These are phyloP conservation scores for Priceomyces medius DNA, from an alignment of 805 yeast species.

Conservation along the genomic window DNA sequence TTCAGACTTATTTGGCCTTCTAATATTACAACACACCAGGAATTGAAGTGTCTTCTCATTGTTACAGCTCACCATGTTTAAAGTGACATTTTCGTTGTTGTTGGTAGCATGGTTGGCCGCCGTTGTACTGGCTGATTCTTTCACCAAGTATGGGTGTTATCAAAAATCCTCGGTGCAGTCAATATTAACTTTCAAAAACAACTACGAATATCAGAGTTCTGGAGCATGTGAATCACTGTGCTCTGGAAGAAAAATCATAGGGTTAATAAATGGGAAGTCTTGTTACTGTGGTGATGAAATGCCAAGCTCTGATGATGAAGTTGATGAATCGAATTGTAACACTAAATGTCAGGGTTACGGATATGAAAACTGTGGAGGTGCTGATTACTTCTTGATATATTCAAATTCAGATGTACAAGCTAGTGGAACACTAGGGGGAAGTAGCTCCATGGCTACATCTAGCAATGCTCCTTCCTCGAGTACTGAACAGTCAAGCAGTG, in stretches of 20 bases:
- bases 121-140: constrained; percentile 6
- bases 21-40: no score
- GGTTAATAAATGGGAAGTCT: constrained; percentile 32
- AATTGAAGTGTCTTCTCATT: no score
- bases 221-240: constrained; percentile 57
- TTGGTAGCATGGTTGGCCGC: constrained; percentile 1
- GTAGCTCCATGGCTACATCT: background rate
- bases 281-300: constrained; percentile 41
- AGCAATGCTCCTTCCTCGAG: constrained; percentile 1
- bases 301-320: constrained; percentile 28
- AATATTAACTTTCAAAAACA: constrained; percentile 42
- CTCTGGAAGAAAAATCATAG: constrained; percentile 37
- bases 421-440: background rate
- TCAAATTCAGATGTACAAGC: constrained; percentile 21
- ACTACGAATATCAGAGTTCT: constrained; percentile 58
- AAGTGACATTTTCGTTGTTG: background rate
- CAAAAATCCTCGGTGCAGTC: constrained; percentile 26
- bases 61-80: background rate
- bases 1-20: no score
- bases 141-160: constrained; percentile 24
- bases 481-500: constrained; percentile 6
- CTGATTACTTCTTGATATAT: constrained; percentile 31
- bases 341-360: constrained; percentile 37
- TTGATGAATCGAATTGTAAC: constrained; percentile 26
- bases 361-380: constrained; percentile 40